Conservation (phyloP, 2,329 filamentous ascomycete species). For the Colletotrichum chrysophilum region DNA sequence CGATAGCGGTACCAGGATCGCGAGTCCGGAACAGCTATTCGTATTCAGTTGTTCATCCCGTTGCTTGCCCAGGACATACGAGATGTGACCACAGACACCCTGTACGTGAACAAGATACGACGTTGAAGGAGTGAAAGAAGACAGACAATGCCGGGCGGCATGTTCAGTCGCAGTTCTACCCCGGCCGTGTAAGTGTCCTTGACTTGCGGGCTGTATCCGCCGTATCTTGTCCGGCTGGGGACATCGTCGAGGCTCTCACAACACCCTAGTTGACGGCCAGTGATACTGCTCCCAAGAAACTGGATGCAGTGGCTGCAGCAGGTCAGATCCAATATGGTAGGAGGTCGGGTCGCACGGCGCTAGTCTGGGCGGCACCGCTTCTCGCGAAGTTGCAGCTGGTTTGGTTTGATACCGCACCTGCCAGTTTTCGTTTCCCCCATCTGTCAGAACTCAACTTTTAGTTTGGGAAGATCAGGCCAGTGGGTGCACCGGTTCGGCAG, state of each 20-base stretch:
- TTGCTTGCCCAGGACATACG: background rate
- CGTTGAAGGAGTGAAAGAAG: background rate
- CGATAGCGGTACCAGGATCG: background rate
- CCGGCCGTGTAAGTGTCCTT: background rate
- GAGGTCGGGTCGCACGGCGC: constrained; percentile 19
- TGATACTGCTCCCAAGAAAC: background rate
- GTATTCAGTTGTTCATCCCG: background rate
- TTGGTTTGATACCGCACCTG: background rate
- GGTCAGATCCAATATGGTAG: constrained; percentile 11
- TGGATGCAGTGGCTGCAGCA: constrained; percentile 3
- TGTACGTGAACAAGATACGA: background rate
- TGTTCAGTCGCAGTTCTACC: background rate
- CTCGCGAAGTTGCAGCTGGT: background rate
- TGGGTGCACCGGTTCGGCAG: background rate
- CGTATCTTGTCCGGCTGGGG: background rate
- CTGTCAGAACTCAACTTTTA: constrained; percentile 12
- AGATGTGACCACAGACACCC: background rate
- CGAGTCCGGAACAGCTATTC: background rate
- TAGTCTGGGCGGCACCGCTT: constrained; percentile 10
- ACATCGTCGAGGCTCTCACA: background rate
- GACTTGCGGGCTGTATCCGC: background rate
- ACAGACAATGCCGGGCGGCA: background rate
- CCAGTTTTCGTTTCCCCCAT: background rate
- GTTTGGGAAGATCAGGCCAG: constrained; percentile 3
- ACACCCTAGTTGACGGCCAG: background rate